These are phyloP conservation scores for Patellaria atrata DNA, from an alignment of 495 filamentous ascomycete genomes.

Conservation along the genomic window DNA sequence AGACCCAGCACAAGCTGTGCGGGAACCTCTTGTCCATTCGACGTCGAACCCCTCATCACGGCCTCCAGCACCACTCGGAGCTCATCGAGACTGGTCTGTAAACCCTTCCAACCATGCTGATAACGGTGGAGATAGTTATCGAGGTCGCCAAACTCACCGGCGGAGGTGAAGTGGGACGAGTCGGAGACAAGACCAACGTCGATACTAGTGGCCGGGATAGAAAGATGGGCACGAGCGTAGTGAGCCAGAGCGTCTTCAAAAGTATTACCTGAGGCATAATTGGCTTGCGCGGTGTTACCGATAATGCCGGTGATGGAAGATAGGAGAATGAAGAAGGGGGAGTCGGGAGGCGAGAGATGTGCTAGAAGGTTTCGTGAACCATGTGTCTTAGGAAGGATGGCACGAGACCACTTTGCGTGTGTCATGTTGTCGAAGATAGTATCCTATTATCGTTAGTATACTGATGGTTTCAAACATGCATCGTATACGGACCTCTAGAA, in stretches of 20 bases:
- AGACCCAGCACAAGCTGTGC: too few relatives aligned
- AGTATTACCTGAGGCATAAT: constrained; percentile 13
- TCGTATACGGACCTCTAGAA: too few relatives aligned
- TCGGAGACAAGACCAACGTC: too few relatives aligned
- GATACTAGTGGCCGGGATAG: too few relatives aligned
- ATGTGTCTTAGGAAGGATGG: constrained; percentile 6
- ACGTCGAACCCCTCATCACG: too few relatives aligned
- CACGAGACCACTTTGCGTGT: constrained; percentile 1
- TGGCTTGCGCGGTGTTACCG: constrained; percentile 10
- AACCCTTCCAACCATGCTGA: too few relatives aligned
- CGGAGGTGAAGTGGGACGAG: too few relatives aligned
- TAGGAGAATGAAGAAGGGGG: constrained; percentile 17
- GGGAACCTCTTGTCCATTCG: too few relatives aligned
- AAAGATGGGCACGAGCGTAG: constrained; percentile 2
- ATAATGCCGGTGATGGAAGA: constrained; percentile 8
- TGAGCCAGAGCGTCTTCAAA: constrained; percentile 5
- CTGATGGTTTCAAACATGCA: too few relatives aligned
- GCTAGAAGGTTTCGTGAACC: constrained; percentile 10
- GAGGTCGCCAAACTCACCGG: too few relatives aligned
- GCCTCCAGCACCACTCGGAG: constrained; percentile 3
- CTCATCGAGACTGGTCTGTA: constrained; percentile 2
- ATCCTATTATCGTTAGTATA: too few relatives aligned
- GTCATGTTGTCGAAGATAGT: constrained; percentile 7
- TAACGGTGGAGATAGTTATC: neutral
- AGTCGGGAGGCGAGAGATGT: neutral